Conservation (phyloP, 2,329 filamentous ascomycete species). For the Coniochaeta hoffmannii region DNA sequence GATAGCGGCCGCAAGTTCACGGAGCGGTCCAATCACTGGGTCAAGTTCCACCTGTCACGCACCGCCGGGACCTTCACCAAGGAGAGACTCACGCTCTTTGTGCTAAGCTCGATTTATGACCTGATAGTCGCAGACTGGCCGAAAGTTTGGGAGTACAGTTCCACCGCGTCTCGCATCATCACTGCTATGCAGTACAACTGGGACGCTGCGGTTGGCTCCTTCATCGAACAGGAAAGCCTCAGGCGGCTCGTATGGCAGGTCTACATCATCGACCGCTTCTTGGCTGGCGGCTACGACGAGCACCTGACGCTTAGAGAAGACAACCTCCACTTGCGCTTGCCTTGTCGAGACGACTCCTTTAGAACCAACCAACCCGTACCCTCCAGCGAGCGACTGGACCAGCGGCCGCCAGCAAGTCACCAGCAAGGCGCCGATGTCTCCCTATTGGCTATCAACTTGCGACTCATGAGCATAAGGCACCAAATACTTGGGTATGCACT, state of each 20-base stretch:
- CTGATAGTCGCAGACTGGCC: conserved; percentile 27
- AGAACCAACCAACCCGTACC: conserved; percentile 16
- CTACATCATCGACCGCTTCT: conserved; percentile 28
- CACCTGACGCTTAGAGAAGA: conserved; percentile 29
- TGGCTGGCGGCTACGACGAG: conserved; percentile 32
- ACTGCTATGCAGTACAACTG: conserved; percentile 31
- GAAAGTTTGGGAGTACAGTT: conserved; percentile 32
- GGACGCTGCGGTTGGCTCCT: conserved; percentile 23
- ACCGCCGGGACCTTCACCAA: conserved; percentile 13
- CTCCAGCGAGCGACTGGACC: neutral
- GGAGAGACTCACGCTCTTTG: conserved; percentile 22
- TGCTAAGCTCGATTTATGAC: conserved; percentile 28
- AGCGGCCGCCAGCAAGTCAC: neutral
- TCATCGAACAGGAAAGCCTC: conserved; percentile 26
- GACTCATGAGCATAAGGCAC: conserved; percentile 27
- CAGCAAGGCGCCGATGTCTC: neutral
- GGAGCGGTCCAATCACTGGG: conserved; percentile 27
- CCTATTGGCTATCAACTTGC: conserved; percentile 14
- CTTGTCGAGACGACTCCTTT: conserved; percentile 26
- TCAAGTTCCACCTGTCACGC: conserved; percentile 31
- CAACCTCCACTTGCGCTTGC: conserved; percentile 29
- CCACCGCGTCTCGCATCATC: conserved; percentile 27
- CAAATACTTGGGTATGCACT: conserved; percentile 25
- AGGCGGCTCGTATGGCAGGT: conserved; percentile 30
- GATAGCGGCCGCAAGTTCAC: conserved; percentile 26